Evolutionary conservation across 1,284 basidiomycete genomes (phyloP), one percentile per base, ranked within the genome.

Genomic region (Cryptococcus amylolentus): DNA sequence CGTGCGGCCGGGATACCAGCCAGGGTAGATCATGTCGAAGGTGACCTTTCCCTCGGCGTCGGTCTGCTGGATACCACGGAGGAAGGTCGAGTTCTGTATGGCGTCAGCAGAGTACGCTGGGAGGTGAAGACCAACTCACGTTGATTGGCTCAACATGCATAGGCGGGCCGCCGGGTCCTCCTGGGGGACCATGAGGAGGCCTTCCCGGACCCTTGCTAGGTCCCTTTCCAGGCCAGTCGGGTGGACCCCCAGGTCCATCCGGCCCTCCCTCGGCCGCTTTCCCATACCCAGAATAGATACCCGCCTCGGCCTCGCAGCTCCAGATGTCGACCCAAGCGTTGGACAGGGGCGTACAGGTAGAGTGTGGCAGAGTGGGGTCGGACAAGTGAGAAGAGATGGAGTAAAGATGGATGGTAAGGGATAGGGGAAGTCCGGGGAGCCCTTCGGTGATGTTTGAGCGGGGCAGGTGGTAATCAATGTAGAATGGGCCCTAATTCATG

Each of bases 51-150:
- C 64, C 13, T 57, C 18, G 14, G 27, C n/a, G 35, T 60, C 57
- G 7, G 62, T 57, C 59, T 60, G 51, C 46, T 64, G 62, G 20
- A 66, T 55, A 23, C 64, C 64, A 20, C 64, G 59, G 9, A 66
- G 56, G 52, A 66, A 66, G 2, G 62, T 66, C 16, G 55, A 49
- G 54, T 63, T 72, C 70, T 64, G 42, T 13, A 31, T 42, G n/a
- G 37, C 27, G 42, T 37, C 40, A n/a, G 16, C 40, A 20, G 16
- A 7, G 40, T 16, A 2, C 40, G 16, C 10, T 40, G 8, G 40
- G 40, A 39, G 35, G 16, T 27, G 7, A 35, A 38, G 16, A 10
- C 18, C 20, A 5, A 51, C 61, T 23, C 7, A 60, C 55, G 8
- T 56, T 54, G n/a, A 23, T 23, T 14, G 61, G 48, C 37, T 48